Conservation (phyloP, 768 basidiomycete genomes). For the Mycena olivaceomarginata region DNA sequence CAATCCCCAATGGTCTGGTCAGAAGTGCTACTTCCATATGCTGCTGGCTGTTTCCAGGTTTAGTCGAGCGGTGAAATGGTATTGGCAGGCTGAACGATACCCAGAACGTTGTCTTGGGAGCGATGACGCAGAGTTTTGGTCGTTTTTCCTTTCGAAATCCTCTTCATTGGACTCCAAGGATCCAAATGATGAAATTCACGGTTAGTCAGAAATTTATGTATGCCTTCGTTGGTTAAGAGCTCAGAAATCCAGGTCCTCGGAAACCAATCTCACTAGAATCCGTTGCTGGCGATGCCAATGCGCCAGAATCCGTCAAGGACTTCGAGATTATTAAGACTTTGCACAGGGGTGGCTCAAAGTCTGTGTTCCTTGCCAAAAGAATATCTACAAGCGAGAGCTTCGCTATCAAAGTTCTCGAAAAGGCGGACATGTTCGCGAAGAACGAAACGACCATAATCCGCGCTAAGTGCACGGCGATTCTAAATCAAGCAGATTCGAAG, state of each 20-base stretch:
- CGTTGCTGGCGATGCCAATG: neutral
- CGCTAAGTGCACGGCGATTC: constrained; percentile 1
- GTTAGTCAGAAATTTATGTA: neutral
- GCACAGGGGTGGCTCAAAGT: neutral
- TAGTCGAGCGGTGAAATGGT: constrained; percentile 23
- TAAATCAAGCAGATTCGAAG: neutral
- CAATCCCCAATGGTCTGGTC: constrained; percentile 5
- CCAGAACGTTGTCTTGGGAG: neutral
- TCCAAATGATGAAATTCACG: neutral
- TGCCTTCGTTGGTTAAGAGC: no score
- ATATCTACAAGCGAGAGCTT: neutral
- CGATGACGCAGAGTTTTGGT: neutral
- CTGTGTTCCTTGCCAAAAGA: constrained; percentile 21
- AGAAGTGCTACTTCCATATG: neutral
- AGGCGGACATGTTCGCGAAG: constrained; percentile 6
- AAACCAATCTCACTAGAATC: neutral
- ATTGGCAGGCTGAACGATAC: constrained; percentile 12
- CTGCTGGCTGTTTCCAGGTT: constrained; percentile 9
- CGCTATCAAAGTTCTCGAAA: constrained; percentile 16
- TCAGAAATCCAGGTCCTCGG: neutral
- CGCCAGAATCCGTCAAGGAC: constrained; percentile 24
- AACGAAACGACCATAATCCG: constrained; percentile 20
- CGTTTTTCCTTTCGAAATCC: constrained; percentile 12
- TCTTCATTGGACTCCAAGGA: constrained; percentile 10
- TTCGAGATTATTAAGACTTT: constrained; percentile 16